Evolutionary conservation across 2,329 filamentous ascomycete species (phyloP), one percentile per base, ranked within the genome.

Genomic region (Colletotrichum theobromicola): DNA sequence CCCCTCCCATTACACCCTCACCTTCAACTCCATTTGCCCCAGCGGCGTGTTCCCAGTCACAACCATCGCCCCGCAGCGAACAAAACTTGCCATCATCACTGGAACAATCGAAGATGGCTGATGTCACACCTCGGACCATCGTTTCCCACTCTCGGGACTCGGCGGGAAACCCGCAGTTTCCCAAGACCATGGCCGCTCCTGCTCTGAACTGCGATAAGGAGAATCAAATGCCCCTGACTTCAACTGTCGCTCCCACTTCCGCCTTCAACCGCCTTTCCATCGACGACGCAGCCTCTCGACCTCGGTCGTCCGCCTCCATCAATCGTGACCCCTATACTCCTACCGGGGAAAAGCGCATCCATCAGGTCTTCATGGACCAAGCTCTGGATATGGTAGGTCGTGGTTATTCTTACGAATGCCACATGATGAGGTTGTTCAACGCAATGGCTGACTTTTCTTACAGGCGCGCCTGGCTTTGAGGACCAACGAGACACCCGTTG

Each of bases 401-500:
- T 32, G 28, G n/a, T 34, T n/a, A 62, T 13, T 35, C 55, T 67
- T 24, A 60, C n/a, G 13, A 21, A 32, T 28, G 28, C 42, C 58
- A 62, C 13, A 28, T 26, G 24, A 30, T 4, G 35, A 50, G 15
- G 21, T 15, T 28, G 21, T 26, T 28, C 12, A 7, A 15, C 37
- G 50, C 18, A 28, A 8, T 15, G 13, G 7, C 61, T 74, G 28
- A 74, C n/a, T 64, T n/a, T 6, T 28, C 26, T 18, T 26, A 16
- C 70, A 98, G 95, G 97, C 95, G 73, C 93, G 96, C 80, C 90
- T 95, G 77, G 97, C 97, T 26, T 91, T 99, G 63, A 87, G 88
- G 78, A 94, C 91, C 76, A 96, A 98, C 79, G 97, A 99, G 86
- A 98, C 97, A 2, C 97, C 97, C 2, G 97, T 99, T 24, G 97